Percentiles rank a stretch among this genome's conserved stretches.
phyloP scores from a whole-genome alignment of 2,329 filamentous ascomycete species.

The Neurospora sp. region DNA sequence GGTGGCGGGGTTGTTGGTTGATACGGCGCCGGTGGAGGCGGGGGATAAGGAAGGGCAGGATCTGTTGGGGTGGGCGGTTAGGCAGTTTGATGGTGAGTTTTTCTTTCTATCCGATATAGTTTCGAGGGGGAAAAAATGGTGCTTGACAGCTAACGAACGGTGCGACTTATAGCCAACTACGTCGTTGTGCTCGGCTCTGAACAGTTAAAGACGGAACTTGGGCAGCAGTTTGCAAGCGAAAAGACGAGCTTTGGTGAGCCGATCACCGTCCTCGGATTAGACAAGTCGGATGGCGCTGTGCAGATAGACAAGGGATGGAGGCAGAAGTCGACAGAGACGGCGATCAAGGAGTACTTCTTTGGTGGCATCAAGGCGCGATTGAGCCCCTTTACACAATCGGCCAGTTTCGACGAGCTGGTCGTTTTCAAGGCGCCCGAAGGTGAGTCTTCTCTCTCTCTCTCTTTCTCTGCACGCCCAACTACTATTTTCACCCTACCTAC shows the following conservation, averaged over 20 bases:
- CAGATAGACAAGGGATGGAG: slow-evolving; percentile 65
- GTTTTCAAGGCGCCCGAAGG: slow-evolving; percentile 62
- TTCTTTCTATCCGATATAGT: not conserved
- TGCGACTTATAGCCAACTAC: slow-evolving; percentile 50
- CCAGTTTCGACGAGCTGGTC: slow-evolving; percentile 64
- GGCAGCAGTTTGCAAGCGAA: slow-evolving; percentile 52
- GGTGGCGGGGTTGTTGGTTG: slow-evolving; percentile 72
- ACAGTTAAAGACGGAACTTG: slow-evolving; percentile 63
- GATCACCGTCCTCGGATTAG: slow-evolving; percentile 66
- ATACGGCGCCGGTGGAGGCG: slow-evolving; percentile 59
- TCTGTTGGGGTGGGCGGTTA: slow-evolving; percentile 63
- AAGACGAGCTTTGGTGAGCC: slow-evolving; percentile 51
- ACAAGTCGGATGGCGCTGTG: slow-evolving; percentile 78
- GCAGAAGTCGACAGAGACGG: slow-evolving; percentile 61
- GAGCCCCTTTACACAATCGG: slow-evolving; percentile 77
- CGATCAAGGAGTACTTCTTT: slow-evolving; percentile 91
- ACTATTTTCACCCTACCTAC: not conserved
- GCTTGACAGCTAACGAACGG: slow-evolving; percentile 5
- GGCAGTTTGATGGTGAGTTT: slow-evolving; percentile 40
- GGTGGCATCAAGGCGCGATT: slow-evolving; percentile 67
- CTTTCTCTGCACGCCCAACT: not conserved
- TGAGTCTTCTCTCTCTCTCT: slow-evolving; percentile 22
- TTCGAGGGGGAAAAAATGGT: not conserved
- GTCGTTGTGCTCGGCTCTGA: slow-evolving; percentile 77
- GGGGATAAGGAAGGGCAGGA: slow-evolving; percentile 49